Conservation (phyloP, 768 basidiomycete species). For the Mycena rosella region DNA sequence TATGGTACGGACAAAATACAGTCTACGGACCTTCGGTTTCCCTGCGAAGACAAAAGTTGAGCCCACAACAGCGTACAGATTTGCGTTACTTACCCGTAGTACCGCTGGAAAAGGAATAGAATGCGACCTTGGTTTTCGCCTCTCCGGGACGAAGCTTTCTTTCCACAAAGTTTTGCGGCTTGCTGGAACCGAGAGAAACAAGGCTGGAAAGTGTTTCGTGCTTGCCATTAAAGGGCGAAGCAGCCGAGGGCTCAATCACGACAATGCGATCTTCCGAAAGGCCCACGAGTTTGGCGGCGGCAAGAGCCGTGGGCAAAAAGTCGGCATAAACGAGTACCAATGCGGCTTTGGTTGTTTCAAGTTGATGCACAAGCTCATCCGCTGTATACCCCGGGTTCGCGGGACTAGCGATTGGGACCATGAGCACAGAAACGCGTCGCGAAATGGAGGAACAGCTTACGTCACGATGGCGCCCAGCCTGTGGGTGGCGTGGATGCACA, state of each 20-base stretch:
- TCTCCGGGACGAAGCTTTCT: slow-evolving; percentile 66
- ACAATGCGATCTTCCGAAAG: slow-evolving; percentile 59
- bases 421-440: slow-evolving; percentile 20
- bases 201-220: slow-evolving; percentile 60
- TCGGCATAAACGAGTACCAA: slow-evolving; percentile 64
- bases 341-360: slow-evolving; percentile 60
- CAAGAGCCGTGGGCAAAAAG: slow-evolving; percentile 55
- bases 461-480: slow-evolving; percentile 69
- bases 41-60: slow-evolving; percentile 37
- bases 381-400: slow-evolving; percentile 72
- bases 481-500: slow-evolving; percentile 71
- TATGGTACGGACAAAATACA: background rate
- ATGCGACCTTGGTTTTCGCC: slow-evolving; percentile 71
- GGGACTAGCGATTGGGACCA: slow-evolving; percentile 56
- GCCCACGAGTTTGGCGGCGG: slow-evolving; percentile 57
- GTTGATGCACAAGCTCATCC: slow-evolving; percentile 71
- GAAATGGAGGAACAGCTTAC: slow-evolving; percentile 44
- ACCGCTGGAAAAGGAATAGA: slow-evolving; percentile 80
- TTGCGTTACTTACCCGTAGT: slow-evolving; percentile 74
- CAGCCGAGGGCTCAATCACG: slow-evolving; percentile 46
- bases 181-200: slow-evolving; percentile 55
- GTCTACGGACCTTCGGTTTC: slow-evolving; percentile 51
- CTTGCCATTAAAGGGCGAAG: slow-evolving; percentile 21
- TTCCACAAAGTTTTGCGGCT: slow-evolving; percentile 57
- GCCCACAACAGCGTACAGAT: background rate